phyloP scores from a whole-genome alignment of 179 eudicot species.

The Sideroxylon spinosum region DNA sequence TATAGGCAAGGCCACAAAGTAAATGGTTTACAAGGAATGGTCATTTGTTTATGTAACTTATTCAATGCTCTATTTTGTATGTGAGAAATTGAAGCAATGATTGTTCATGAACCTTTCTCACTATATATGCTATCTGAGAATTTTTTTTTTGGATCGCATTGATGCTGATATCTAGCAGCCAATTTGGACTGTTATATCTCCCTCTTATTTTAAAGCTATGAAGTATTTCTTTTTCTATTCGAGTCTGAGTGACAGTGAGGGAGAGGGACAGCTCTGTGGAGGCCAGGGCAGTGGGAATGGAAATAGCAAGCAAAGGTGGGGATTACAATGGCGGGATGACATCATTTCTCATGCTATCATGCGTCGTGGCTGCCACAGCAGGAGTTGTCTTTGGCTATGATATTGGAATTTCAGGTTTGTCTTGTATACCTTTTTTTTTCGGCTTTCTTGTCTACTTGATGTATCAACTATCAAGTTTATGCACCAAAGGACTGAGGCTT shows the following conservation, averaged over 20 bases:
- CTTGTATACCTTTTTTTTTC: too few species aligned
- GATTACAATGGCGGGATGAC: constrained; percentile 32
- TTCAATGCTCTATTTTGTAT: too few species aligned
- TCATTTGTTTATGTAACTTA: too few species aligned
- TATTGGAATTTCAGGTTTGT: constrained; percentile 38
- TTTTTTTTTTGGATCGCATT: not conserved
- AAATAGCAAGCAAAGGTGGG: not conserved
- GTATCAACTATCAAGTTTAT: too few species aligned
- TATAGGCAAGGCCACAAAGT: too few species aligned
- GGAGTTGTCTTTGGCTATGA: constrained; percentile 34
- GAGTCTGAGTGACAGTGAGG: not conserved
- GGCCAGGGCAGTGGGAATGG: constrained; percentile 22
- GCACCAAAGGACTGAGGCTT: too few species aligned
- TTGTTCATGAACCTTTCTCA: too few species aligned
- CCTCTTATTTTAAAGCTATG: not conserved
- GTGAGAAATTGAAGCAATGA: too few species aligned
- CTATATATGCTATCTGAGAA: too few species aligned
- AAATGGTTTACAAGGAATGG: too few species aligned
- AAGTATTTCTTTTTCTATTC: not conserved
- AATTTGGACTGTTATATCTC: not conserved
- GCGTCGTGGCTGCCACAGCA: constrained; percentile 34
- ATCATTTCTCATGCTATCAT: constrained; percentile 28
- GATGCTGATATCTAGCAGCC: constrained; percentile 1
- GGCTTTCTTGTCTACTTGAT: too few species aligned
- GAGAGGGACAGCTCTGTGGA: not conserved